A percentile compares a stretch with the other conserved stretches of the same genome.
Evolutionary conservation across 257 asterid genomes (phyloP).

Genomic region (Solanum etuberosum): DNA sequence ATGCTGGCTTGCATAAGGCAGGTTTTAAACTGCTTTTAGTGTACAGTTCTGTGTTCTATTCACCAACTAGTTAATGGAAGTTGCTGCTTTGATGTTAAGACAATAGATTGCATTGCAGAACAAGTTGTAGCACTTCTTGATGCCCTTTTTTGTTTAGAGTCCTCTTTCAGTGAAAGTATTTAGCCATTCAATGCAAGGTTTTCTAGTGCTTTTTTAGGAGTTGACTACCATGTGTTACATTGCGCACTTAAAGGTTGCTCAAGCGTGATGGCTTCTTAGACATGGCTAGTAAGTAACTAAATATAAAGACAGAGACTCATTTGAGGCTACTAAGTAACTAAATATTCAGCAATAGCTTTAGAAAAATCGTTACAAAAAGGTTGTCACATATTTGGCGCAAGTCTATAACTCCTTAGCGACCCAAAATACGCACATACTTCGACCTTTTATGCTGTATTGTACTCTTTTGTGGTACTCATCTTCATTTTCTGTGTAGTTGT

Average conservation of each 20-base stretch:
- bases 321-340: neutral
- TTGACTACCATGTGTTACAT: neutral
- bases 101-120: neutral
- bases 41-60: neutral
- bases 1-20: neutral
- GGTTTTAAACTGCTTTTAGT: neutral
- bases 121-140: neutral
- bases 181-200: neutral
- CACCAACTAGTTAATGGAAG: neutral
- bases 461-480: neutral
- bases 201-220: neutral
- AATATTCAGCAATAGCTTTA: neutral
- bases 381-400: neutral
- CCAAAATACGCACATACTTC: neutral
- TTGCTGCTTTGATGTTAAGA: neutral
- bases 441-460: neutral
- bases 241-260: neutral
- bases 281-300: neutral
- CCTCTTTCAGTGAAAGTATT: neutral
- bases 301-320: neutral
- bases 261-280: neutral
- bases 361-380: neutral
- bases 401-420: neutral
- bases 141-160: neutral
- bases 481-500: neutral